Base-by-base conservation (phyloP, 108 stramenopile species). In the Discostella stelligeroides region DNA sequence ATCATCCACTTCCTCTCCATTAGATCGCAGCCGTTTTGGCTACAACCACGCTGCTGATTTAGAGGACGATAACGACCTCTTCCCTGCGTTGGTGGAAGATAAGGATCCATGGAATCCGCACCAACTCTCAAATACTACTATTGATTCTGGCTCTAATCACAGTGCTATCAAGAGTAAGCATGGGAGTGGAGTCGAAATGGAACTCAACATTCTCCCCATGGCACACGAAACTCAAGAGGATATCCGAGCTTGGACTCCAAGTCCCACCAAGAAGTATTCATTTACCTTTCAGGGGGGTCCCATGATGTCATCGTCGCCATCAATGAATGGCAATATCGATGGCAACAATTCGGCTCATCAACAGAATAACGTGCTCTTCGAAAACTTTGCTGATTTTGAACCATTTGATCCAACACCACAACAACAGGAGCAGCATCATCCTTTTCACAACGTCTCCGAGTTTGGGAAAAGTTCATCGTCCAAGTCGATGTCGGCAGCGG, bases 41-140 rank as follows among this genome's bases (percentile, higher is more conserved):
- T 72, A 57, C 51, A 34, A 34, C 34, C 34, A 34, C 48, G 34
- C 43, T 37, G 54, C 40, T 71, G 47, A 34, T 37, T 61, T 65
- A 12, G 89, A 91, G 38, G 80, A 81, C 29, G 84, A 85, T 5
- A 51, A 70, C 12, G 72, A 71, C 20, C 45, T 88, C 4, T 89
- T 89, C 57, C 82, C 91, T 6, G 76, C 82, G 13, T 64, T 92
- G 15, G 74, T 79, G 14, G 79, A 78, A 8, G 86, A 86, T 39
- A 86, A 88, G 50, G 84, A 76, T 60, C 73, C 72, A 18, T 85
- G 57, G 57, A 58, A 58, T n/a, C n/a, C n/a, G n/a, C n/a, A n/a
- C n/a, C n/a, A n/a, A n/a, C n/a, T n/a, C n/a, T n/a, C n/a, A n/a
- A n/a, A n/a, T n/a, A n/a, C n/a, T n/a, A n/a, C n/a, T n/a, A n/a